phyloP scores from a whole-genome alignment of 495 filamentous ascomycete species.

The Trichoderma reesei region DNA sequence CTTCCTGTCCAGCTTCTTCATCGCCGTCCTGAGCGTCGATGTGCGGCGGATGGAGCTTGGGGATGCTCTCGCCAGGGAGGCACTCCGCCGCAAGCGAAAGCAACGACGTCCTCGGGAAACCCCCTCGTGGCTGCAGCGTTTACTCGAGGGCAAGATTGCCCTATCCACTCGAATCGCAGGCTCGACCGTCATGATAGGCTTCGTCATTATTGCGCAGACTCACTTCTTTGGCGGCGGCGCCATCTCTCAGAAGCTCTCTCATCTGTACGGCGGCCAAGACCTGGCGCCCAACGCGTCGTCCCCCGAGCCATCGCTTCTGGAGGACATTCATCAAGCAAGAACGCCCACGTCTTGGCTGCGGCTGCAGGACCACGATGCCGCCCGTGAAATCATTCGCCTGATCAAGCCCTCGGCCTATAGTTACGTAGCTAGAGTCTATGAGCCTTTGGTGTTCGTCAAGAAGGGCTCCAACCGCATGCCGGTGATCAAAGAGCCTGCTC shows the following conservation, averaged over 20 bases:
- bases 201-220: conserved; percentile 51
- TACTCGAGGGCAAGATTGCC: conserved; percentile 40
- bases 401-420: conserved; percentile 56
- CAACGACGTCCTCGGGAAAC: background rate
- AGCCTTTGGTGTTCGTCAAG: conserved; percentile 57
- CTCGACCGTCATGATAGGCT: conserved; percentile 50
- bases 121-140: conserved; percentile 37
- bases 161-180: conserved; percentile 50
- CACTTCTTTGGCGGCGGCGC: conserved; percentile 43
- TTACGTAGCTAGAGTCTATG: conserved; percentile 57
- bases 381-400: conserved; percentile 56
- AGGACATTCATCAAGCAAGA: conserved; percentile 54
- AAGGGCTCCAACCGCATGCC: conserved; percentile 51
- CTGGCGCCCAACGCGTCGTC: background rate
- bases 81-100: conserved; percentile 24
- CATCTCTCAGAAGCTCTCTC: conserved; percentile 34
- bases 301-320: conserved; percentile 31
- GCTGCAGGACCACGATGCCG: conserved; percentile 65
- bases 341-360: conserved; percentile 61
- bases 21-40: conserved; percentile 64
- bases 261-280: conserved; percentile 21
- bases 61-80: conserved; percentile 36
- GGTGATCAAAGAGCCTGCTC: conserved; percentile 26
- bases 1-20: conserved; percentile 61
- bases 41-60: conserved; percentile 57